These are phyloP conservation scores for Cordyceps militaris DNA, from an alignment of 2,329 filamentous ascomycete species.

Conservation along the genomic window DNA sequence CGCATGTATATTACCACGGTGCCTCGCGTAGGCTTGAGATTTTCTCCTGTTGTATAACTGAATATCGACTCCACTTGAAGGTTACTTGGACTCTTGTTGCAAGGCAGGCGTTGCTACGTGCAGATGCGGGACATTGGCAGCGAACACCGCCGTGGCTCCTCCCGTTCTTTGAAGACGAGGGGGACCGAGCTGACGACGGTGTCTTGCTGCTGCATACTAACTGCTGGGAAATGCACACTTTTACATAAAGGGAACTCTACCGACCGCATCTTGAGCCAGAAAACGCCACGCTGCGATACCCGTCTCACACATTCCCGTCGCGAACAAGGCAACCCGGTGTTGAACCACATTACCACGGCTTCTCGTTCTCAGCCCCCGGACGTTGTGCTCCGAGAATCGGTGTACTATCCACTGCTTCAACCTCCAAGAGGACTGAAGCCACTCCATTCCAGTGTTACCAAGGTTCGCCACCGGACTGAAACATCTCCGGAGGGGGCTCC, in stretches of 20 bases:
- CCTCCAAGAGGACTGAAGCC: neutral
- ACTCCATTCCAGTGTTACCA: neutral
- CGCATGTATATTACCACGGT: conserved; percentile 12
- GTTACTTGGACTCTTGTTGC: neutral
- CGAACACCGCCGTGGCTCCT: neutral
- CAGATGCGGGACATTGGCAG: neutral
- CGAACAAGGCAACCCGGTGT: neutral
- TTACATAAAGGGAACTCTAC: neutral
- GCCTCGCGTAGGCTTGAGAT: conserved; percentile 9
- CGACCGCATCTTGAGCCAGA: neutral
- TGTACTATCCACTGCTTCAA: neutral
- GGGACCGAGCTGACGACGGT: no score
- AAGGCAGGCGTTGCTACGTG: neutral
- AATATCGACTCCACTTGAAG: conserved; percentile 13
- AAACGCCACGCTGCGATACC: neutral
- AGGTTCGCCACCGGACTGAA: neutral
- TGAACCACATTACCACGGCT: neutral
- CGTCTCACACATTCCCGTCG: neutral
- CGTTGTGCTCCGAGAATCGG: no score
- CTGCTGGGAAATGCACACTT: neutral
- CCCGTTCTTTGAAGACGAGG: no score
- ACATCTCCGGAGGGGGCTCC: no score
- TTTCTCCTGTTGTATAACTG: conserved; percentile 8
- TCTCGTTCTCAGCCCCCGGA: neutral
- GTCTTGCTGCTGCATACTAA: no score